These are phyloP conservation scores for Graphilbum fragrans DNA, from an alignment of 2,329 filamentous ascomycete genomes.

Conservation along the genomic window DNA sequence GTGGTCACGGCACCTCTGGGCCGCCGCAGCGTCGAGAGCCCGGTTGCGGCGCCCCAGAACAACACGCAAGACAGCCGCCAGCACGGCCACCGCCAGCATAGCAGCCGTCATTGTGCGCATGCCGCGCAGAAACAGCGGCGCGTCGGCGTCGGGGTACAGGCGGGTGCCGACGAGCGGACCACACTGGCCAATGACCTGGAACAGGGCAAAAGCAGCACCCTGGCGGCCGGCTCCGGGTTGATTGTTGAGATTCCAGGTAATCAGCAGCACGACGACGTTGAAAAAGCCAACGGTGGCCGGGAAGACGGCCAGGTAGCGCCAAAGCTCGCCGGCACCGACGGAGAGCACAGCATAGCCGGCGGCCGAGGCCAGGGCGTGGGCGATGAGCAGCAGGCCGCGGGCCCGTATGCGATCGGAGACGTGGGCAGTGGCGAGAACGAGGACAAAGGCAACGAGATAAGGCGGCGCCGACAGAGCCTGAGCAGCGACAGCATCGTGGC, in stretches of 20 bases:
- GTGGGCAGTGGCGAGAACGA: conserved; percentile 60
- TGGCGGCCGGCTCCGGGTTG: conserved; percentile 56
- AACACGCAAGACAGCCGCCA: conserved; percentile 42
- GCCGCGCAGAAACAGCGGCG: conserved; percentile 48
- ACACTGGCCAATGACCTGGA: conserved; percentile 73
- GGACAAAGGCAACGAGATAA: conserved; percentile 62
- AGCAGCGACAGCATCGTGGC: conserved; percentile 51
- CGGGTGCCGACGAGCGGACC: conserved; percentile 61
- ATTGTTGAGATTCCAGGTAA: conserved; percentile 86
- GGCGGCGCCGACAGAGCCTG: conserved; percentile 76
- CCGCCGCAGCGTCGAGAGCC: conserved; percentile 25
- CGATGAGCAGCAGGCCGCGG: conserved; percentile 54
- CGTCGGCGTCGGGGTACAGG: conserved; percentile 48
- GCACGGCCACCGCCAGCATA: conserved; percentile 46
- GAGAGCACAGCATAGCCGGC: conserved; percentile 47
- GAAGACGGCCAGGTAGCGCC: conserved; percentile 65
- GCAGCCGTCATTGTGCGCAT: conserved; percentile 51
- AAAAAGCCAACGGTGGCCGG: conserved; percentile 75
- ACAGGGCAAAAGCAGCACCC: conserved; percentile 57
- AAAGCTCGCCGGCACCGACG: conserved; percentile 35
- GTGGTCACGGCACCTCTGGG: too few relatives aligned
- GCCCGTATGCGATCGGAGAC: conserved; percentile 54
- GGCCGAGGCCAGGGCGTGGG: conserved; percentile 56
- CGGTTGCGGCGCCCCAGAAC: conserved; percentile 40
- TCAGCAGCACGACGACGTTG: conserved; percentile 69